Base-by-base conservation (phyloP, 2,329 filamentous ascomycete species). In the Penicillium brasilianum region DNA sequence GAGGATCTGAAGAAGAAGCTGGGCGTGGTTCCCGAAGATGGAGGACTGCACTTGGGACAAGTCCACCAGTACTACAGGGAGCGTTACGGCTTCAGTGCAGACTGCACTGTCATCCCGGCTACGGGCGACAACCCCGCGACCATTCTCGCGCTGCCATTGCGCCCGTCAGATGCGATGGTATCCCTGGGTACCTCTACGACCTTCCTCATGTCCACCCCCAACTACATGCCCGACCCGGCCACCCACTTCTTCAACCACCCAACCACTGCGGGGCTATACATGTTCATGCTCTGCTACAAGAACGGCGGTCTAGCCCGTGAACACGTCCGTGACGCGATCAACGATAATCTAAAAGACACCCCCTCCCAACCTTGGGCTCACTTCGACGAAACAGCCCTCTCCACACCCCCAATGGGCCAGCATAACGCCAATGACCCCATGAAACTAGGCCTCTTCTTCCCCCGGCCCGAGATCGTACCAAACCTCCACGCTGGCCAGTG, bases 231-330 rank as follows among this genome's bases (percentile, higher is more conserved):
- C 2, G 90, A 97, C 73, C 91, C 92, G 3, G 87, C 90, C 7
- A 97, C 97, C 73, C 95, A 99, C 81, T 97, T 98, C 83, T 96
- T 98, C 86, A 97, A 97, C 81, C 93, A 98, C 78, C 95, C 95
- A 1, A 95, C 93, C 48, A 96, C 92, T 0, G 82, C 88, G 0
- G 92, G 91, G 1, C 86, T 97, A 62, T 97, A 96, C 85, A 98
- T 99, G 95, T 98, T 99, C 80, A 99, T 99, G 95, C 87, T 99
- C 37, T 99, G 95, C 84, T 99, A 98, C 83, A 98, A 98, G 80
- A 99, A 99, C 79, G 95, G 95, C 68, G 93, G 93, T 2, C 87
- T 98, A 1, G 94, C 95, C 1, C 90, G 95, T 48, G 95, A 99
- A 76, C 88, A 91, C 71, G 87, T 98, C 64, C 90, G 95, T 57